Evolutionary conservation across 1,139 yeast genomes (phyloP).

Genomic region (Lodderomyces beijingensis): DNA sequence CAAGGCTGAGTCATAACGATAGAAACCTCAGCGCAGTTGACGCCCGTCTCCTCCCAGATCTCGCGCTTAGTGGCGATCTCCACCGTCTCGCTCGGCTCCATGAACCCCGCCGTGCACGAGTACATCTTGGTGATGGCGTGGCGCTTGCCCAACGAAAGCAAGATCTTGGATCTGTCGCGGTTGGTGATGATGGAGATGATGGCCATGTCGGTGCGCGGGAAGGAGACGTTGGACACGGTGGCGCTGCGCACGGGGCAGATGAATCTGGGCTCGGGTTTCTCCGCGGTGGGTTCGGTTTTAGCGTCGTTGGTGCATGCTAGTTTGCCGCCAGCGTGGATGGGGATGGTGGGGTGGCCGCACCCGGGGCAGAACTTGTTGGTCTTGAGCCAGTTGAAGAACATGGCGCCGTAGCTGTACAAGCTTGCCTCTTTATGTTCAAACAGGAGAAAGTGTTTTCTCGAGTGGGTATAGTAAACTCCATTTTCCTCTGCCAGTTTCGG

Average conservation of each 20-base stretch:
- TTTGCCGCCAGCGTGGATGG: constrained; percentile 82
- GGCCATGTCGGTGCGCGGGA: constrained; percentile 90
- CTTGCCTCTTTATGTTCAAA: constrained; percentile 52
- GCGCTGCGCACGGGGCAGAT: constrained; percentile 55
- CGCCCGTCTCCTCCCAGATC: constrained; percentile 95
- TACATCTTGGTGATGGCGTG: constrained; percentile 52
- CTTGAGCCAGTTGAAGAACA: constrained; percentile 80
- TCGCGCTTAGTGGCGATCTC: constrained; percentile 87
- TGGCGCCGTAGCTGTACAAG: constrained; percentile 73
- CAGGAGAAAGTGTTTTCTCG: constrained; percentile 34
- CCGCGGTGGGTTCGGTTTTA: background rate
- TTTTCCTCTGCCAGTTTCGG: constrained; percentile 13
- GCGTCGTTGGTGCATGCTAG: constrained; percentile 49
- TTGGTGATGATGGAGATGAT: constrained; percentile 77
- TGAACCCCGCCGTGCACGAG: constrained; percentile 88
- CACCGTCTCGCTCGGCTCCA: constrained; percentile 91
- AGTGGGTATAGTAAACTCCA: constrained; percentile 25
- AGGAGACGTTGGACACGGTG: constrained; percentile 59
- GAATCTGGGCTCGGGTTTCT: constrained; percentile 15
- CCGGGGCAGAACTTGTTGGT: constrained; percentile 83
- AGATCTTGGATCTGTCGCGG: constrained; percentile 53
- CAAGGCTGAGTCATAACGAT: constrained; percentile 82
- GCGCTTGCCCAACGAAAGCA: constrained; percentile 68
- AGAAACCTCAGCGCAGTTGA: constrained; percentile 54
- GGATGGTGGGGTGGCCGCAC: constrained; percentile 69